Evolutionary conservation across 441 rosid genomes (phyloP).

Genomic region (Adansonia madagascariensis): DNA sequence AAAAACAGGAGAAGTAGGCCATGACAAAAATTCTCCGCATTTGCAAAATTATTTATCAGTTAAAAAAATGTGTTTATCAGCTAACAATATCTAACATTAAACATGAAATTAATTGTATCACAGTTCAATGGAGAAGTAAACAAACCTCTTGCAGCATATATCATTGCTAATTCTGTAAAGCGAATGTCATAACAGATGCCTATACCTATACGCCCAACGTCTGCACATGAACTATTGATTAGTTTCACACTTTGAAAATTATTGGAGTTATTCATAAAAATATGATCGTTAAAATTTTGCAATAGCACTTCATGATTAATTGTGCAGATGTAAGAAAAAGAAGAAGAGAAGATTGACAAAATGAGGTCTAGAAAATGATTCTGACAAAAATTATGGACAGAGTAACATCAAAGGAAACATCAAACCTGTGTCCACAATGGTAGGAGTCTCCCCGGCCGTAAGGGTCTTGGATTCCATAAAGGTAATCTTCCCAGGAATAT

Average conservation of each 20-base stretch:
- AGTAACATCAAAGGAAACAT: conserved; percentile 22
- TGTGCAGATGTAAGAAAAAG: background rate
- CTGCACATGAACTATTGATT: conserved; percentile 47
- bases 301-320: background rate
- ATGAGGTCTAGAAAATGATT: background rate
- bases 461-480: conserved; percentile 89
- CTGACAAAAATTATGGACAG: conserved; percentile 8
- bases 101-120: conserved; percentile 11
- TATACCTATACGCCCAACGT: conserved; percentile 91
- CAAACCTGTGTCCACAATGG: conserved; percentile 89
- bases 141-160: conserved; percentile 93
- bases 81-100: background rate
- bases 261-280: background rate
- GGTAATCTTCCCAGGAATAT: conserved; percentile 96
- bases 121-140: conserved; percentile 22
- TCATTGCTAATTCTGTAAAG: conserved; percentile 89
- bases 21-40: background rate
- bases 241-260: conserved; percentile 16
- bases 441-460: conserved; percentile 90
- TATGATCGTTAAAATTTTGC: background rate
- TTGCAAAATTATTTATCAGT: background rate
- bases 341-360: background rate
- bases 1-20: background rate
- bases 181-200: conserved; percentile 94
- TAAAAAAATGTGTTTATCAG: background rate